Conservation (phyloP, 306 rosid genomes). For the Castanopsis chinensis region DNA sequence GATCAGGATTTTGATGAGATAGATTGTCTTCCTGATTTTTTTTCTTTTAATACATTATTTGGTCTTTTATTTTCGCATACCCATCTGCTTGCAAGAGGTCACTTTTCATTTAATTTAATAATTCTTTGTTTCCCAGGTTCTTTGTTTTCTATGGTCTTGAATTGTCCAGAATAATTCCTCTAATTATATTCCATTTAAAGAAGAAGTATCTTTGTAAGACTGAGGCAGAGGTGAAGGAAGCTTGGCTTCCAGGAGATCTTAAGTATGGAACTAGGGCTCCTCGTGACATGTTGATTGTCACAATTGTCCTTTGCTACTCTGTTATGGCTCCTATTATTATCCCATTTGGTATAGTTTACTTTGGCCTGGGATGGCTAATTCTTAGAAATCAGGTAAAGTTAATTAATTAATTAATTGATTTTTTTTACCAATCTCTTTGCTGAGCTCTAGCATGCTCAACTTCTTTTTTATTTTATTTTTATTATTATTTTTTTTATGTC, state of each 20-base stretch:
- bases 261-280: constrained; percentile 81
- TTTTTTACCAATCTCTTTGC: not conserved
- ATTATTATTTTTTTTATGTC: not conserved
- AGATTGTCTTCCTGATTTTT: too few relatives aligned
- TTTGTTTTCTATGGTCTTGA: constrained; percentile 94
- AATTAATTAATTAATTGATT: not conserved
- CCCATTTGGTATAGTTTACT: constrained; percentile 78
- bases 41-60: too few relatives aligned
- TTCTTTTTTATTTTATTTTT: not conserved
- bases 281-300: constrained; percentile 71
- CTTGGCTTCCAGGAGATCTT: constrained; percentile 94
- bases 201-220: constrained; percentile 81
- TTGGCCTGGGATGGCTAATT: constrained; percentile 89
- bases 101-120: constrained; percentile 15
- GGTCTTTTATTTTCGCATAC: too few relatives aligned
- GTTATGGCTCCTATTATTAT: constrained; percentile 78
- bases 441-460: not conserved
- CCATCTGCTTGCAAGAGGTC: too few relatives aligned
- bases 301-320: constrained; percentile 82
- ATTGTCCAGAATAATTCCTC: constrained; percentile 82
- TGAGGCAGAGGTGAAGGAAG: constrained; percentile 78
- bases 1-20: too few relatives aligned
- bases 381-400: constrained; percentile 84
- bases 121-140: constrained; percentile 48
- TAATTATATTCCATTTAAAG: constrained; percentile 84